These are phyloP conservation scores for Leucocoprinus leucothites DNA, from an alignment of 768 basidiomycete species.

Conservation along the genomic window DNA sequence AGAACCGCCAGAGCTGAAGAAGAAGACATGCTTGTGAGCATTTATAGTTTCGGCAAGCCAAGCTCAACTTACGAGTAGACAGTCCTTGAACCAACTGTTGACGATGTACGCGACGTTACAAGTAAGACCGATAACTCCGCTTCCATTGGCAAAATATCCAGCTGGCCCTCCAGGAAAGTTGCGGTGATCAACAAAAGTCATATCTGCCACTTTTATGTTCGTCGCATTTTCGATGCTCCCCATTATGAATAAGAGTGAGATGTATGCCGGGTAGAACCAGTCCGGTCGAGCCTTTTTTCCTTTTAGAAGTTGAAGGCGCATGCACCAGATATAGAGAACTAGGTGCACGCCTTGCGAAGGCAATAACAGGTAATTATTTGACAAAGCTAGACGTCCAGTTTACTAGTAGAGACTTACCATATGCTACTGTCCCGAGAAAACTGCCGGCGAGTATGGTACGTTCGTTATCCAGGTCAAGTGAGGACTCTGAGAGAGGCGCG, in stretches of 20 bases:
- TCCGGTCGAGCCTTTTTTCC: neutral
- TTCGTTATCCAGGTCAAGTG: conserved; percentile 17
- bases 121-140: conserved; percentile 12
- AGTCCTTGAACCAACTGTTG: conserved; percentile 18
- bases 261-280: conserved; percentile 15
- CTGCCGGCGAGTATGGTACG: conserved; percentile 19
- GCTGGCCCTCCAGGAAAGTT: conserved; percentile 18
- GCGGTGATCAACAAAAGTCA: conserved; percentile 19
- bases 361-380: no score
- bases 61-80: conserved; percentile 14
- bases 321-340: conserved; percentile 13
- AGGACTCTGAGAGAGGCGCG: conserved; percentile 8
- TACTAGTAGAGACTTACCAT: conserved; percentile 13
- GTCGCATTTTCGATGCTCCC: conserved; percentile 17
- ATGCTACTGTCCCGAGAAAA: conserved; percentile 18
- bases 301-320: conserved; percentile 1
- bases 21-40: neutral
- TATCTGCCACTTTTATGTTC: conserved; percentile 17
- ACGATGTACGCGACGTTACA: conserved; percentile 14
- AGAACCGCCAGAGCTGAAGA: conserved; percentile 14
- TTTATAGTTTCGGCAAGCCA: no score
- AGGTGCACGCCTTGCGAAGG: conserved; percentile 9
- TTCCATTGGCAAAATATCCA: conserved; percentile 10
- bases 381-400: neutral
- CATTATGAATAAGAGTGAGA: conserved; percentile 18